Base-by-base conservation (phyloP, 352 stramenopile species). In the Globisporangium echinulatum region DNA sequence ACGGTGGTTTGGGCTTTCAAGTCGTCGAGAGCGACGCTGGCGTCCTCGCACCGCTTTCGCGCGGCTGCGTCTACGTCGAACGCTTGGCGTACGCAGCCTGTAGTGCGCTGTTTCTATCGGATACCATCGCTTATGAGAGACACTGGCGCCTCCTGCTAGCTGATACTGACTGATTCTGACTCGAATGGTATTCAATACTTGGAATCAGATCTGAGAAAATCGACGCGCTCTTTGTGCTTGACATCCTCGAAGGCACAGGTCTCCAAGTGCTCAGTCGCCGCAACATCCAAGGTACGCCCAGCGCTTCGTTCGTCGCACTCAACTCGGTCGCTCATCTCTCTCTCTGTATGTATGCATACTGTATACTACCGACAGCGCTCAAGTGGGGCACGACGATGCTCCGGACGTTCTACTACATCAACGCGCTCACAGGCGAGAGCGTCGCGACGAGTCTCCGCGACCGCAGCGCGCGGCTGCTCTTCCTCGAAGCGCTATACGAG, bases 371-470 rank as follows among this genome's bases (percentile, higher is more conserved):
- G 25, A 33, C 25, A 33, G 85, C 81, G 33, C 70, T 92, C 17
- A 90, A 92, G 58, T 94, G 85, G 85, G 84, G 82, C 25, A 82
- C 75, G 59, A 77, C 80, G 25, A 89, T 92, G 77, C 43, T 92
- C 42, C 84, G 77, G 4, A 75, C 72, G 48, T 90, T 94, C 50
- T 92, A 94, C 61, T 88, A 87, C 52, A 68, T 92, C 49, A 89
- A 88, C 42, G 83, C 82, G 1, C 62, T 92, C 48, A 88, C 81
- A 2, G 78, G 71, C 17, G 60, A 70, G 19, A 82, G 61, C 47
- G 73, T 90, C 33, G 48, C 71, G 6, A 64, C 78, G 0, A 75
- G 78, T 54, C 69, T 94, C 13, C 71, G 77, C 5, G 85, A 94
- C 58, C 76, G 82, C 42, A 74, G 75, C 4, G 71, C 72, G n/a